A percentile compares a stretch with the other conserved stretches of the same genome.
phyloP scores from a whole-genome alignment of 371 early-diverging fungal species.

The Lichtheimia hyalospora region DNA sequence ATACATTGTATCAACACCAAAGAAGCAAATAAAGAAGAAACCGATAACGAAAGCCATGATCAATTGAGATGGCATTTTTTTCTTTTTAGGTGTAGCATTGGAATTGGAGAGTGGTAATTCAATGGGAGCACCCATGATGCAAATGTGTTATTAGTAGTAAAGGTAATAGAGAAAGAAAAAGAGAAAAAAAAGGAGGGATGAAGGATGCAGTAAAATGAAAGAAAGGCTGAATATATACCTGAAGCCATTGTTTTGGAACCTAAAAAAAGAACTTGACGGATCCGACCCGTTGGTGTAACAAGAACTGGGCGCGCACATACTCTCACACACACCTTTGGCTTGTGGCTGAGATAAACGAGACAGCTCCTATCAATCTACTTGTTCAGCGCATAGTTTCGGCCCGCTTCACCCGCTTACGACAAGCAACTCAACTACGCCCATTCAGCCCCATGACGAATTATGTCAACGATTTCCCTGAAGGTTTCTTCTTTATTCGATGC shows the following conservation, averaged over 20 bases:
- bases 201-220: too few species aligned
- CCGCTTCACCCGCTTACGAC: not conserved
- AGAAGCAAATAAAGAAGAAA: slow-evolving; percentile 9
- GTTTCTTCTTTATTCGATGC: slow-evolving; percentile 48
- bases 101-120: not conserved
- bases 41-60: slow-evolving; percentile 11
- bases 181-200: not conserved
- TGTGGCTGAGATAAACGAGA: too few species aligned
- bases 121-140: not conserved
- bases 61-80: slow-evolving; percentile 13
- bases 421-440: not conserved
- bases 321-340: too few species aligned
- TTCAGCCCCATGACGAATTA: too few species aligned
- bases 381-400: too few species aligned
- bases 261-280: too few species aligned
- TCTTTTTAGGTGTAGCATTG: slow-evolving; percentile 4
- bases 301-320: too few species aligned
- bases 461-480: slow-evolving; percentile 28
- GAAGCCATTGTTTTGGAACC: too few species aligned
- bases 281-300: too few species aligned
- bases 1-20: slow-evolving; percentile 2
- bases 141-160: not conserved
- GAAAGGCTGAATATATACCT: too few species aligned
- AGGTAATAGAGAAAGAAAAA: not conserved
- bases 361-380: too few species aligned